phyloP scores from a whole-genome alignment of 768 basidiomycete species.

The Boletus sensibilis region DNA sequence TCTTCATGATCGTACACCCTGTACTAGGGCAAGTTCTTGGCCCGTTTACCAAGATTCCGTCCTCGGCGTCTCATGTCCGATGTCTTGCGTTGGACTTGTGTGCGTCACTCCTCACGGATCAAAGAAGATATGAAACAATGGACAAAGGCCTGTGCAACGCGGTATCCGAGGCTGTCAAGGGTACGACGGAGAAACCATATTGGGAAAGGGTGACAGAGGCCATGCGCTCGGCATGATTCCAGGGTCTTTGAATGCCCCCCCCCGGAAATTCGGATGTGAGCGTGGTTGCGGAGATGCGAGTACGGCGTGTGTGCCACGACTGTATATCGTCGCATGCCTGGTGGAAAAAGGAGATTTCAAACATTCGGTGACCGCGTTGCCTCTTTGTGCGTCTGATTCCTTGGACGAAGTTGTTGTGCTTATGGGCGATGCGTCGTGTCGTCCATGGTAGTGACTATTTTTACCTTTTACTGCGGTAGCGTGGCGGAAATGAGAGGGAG shows the following conservation, averaged over 20 bases:
- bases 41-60: constrained; percentile 71
- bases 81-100: constrained; percentile 66
- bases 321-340: background rate
- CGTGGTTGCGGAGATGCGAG: constrained; percentile 5
- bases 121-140: constrained; percentile 4
- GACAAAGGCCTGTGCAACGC: constrained; percentile 23
- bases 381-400: background rate
- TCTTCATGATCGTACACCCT: constrained; percentile 78
- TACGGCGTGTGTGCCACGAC: constrained; percentile 1
- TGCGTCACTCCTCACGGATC: constrained; percentile 30
- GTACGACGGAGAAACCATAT: constrained; percentile 28
- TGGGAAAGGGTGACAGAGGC: constrained; percentile 34
- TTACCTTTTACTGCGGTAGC: constrained; percentile 17
- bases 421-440: background rate
- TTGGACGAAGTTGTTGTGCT: background rate
- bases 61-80: constrained; percentile 39
- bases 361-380: constrained; percentile 4
- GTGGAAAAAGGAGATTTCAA: background rate
- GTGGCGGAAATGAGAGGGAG: constrained; percentile 13
- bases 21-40: constrained; percentile 69
- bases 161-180: constrained; percentile 28
- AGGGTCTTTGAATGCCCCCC: background rate
- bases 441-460: background rate
- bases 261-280: background rate
- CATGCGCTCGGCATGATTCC: constrained; percentile 30